Conservation (phyloP, 805 yeast genomes). For the Saccharomyces eubayanus region DNA sequence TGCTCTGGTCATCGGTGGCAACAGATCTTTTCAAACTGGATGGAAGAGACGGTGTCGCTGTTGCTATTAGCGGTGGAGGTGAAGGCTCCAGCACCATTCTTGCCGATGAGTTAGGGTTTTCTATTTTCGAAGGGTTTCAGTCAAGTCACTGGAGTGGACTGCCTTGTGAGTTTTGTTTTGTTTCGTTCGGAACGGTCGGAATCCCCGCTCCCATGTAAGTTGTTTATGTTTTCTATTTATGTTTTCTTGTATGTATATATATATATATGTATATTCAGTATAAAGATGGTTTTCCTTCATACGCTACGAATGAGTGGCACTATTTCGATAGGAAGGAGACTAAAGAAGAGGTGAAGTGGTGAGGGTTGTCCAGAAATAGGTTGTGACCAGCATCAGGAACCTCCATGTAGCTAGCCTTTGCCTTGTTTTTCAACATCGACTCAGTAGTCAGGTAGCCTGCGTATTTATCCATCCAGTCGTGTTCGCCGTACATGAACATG, state of each 20-base stretch:
- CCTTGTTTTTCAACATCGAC: conserved; percentile 5
- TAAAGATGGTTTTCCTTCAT: not conserved
- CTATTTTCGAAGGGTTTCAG: not conserved
- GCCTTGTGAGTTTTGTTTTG: not conserved
- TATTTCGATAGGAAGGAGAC: conserved; percentile 22
- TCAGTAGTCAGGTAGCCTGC: conserved; percentile 37
- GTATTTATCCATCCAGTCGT: conserved; percentile 62
- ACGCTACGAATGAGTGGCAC: not conserved
- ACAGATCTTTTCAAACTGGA: not conserved
- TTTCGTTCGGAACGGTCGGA: not conserved
- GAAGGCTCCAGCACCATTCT: not conserved
- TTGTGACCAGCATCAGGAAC: conserved; percentile 62
- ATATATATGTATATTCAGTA: not conserved
- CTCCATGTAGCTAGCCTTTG: conserved; percentile 14
- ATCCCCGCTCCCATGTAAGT: not conserved
- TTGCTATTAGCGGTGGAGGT: not conserved
- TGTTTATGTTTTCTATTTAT: not conserved
- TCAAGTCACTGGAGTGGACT: not conserved
- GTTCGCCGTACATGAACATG: conserved; percentile 51
- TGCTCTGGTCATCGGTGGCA: not conserved
- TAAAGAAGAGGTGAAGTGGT: conserved; percentile 43
- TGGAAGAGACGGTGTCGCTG: not conserved
- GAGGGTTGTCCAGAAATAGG: conserved; percentile 58
- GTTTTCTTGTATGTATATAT: not conserved
- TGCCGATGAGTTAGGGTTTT: too few species aligned